Evolutionary conservation across 176 grass and related monocot genomes (phyloP), one percentile per base, ranked within the genome.

Genomic region (Dactylis glomerata): DNA sequence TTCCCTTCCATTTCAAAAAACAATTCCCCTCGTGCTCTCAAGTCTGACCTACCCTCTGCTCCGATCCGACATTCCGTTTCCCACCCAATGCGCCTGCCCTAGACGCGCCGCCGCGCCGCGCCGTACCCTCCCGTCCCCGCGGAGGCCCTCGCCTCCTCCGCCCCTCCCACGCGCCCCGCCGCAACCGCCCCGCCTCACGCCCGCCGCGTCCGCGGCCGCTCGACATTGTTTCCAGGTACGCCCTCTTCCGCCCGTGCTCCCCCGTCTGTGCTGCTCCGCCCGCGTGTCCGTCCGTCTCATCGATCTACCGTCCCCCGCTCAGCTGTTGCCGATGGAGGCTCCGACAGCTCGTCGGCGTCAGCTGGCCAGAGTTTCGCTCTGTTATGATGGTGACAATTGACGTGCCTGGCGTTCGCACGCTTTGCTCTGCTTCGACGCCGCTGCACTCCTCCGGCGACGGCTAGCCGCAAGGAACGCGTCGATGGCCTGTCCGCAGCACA

Each of bases 31-130:
- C 68, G 5, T 22, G 14, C 17, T 19, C 34, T 40, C 67, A 65
- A 14, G n/a, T 15, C 67, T 70, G 36, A 70, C 37, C 36, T 70
- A 42, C 68, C 11, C 40, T 72, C 38, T 4, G 13, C 40, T 44
- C 68, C 38, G 40, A 72, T 45, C 23, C 68, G 68, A 13, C 68
- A 71, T 44, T 71, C n/a, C n/a, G n/a, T n/a, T n/a, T n/a, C 68
- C 38, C 38, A 72, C 23, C 68, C 40, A 72, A 72, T 72, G 68
- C 68, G 68, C 40, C 41, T 46, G 40, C 68, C 68, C 68, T 72
- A 72, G 68, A 28, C 40, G 40, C 2, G 68, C 68, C 68, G 68
- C 68, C 68, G 68, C 34, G 37, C 36, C 20, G 34, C 33, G 37
- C 36, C 20, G 34, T 17, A 54, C 19, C 33, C 20, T 12, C 22